Evolutionary conservation across 805 yeast genomes (phyloP).

Genomic region (Barnettozyma salicaria): DNA sequence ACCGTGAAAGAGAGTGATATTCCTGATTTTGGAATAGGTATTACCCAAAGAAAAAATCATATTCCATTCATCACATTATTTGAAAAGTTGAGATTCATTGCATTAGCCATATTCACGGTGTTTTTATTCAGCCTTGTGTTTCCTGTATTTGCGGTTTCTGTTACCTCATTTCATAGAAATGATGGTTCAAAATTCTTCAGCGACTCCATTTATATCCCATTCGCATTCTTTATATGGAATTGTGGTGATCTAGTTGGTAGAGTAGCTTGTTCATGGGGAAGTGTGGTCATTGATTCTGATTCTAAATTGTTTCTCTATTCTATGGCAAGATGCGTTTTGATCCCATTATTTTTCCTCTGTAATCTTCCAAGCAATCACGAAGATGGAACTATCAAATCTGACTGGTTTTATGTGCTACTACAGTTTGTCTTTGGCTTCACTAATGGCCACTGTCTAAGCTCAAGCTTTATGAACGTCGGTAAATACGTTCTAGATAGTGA

Average conservation of each 20-base stretch:
- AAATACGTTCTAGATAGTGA: constrained; percentile 56
- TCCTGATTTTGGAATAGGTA: constrained; percentile 17
- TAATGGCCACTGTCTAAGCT: constrained; percentile 79
- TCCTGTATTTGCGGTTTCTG: constrained; percentile 83
- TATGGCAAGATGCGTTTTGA: constrained; percentile 45
- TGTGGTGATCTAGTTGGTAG: constrained; percentile 82
- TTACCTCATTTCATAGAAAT: constrained; percentile 42
- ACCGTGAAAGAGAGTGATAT: constrained; percentile 16
- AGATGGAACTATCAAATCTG: constrained; percentile 40
- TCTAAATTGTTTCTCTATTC: constrained; percentile 47
- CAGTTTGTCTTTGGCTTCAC: constrained; percentile 82
- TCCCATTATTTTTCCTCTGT: constrained; percentile 71
- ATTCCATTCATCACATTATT: constrained; percentile 60
- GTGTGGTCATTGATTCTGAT: constrained; percentile 39
- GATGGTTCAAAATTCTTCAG: constrained; percentile 21
- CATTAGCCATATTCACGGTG: constrained; percentile 62
- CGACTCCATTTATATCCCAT: constrained; percentile 54
- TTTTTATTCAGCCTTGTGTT: constrained; percentile 72
- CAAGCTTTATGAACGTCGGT: constrained; percentile 74
- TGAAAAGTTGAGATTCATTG: constrained; percentile 57
- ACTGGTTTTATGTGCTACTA: constrained; percentile 56
- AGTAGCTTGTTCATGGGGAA: constrained; percentile 48
- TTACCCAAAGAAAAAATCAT: constrained; percentile 24
- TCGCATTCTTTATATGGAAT: constrained; percentile 83
- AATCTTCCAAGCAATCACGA: constrained; percentile 34